Base-by-base conservation (phyloP, 257 asterid genomes). In the Leonotis leonurus region DNA sequence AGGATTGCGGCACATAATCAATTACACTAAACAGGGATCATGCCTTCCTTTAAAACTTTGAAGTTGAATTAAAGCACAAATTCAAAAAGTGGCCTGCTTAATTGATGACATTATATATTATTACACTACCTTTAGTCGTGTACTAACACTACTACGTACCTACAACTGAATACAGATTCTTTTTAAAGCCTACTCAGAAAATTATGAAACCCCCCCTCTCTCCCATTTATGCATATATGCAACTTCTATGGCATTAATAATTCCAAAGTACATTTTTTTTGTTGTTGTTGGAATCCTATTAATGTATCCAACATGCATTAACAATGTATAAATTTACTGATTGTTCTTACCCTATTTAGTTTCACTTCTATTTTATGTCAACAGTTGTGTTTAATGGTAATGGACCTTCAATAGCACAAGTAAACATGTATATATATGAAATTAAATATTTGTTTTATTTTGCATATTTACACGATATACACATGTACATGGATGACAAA, bases 11-110 rank as follows among this genome's bases (percentile, higher is more conserved):
- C 62, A 39, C 29, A 20, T 48, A 29, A 65, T 45, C 67, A 65
- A 70, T 48, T 68, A 55, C 70, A 54, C 62, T 44, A 21, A 60
- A 60, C 57, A 39, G 49, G 10, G 30, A 8, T 53, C 33, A 25
- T 52, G 44, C 54, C 9, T 35, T 22, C 18, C 29, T 29, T 53
- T 32, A 5, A 29, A 14, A 56, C 22, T 56, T 45, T 54, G 54
- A 60, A 75, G 74, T 29, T 4, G 57, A 50, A 24, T n/a, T n/a
- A 32, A 32, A 32, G n/a, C 45, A 57, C 50, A 43, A 46, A 56
- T 7, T 12, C 13, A 14, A 35, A 59, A 59, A 51, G 64, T 21
- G 55, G 29, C 52, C 22, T 37, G 20, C 41, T 54, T 16, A 46
- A 46, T 52, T 35, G 41, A 32, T 61, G 43, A 4, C 32, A 44